Base-by-base conservation (phyloP, 2,329 filamentous ascomycete genomes). In the Alternaria hordeiaustralica region DNA sequence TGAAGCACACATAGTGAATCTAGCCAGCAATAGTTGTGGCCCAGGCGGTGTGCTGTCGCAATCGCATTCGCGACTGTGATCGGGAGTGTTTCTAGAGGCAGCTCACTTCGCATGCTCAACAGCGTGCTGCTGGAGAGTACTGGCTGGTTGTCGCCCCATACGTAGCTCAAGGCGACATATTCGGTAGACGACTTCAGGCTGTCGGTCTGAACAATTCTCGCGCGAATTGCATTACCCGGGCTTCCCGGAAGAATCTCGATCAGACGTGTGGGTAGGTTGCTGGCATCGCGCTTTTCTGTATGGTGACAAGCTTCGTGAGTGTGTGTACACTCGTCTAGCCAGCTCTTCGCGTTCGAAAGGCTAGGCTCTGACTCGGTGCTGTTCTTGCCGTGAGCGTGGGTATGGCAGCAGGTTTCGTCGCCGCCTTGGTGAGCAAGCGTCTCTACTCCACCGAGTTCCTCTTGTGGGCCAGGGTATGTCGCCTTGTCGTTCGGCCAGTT, bases 1-100 rank as follows among this genome's bases (percentile, higher is more conserved):
- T 80, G 78, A 2, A 76, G n/a, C 5, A 79, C 61, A 51, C 78
- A 80, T 9, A 80, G 75, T 1, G 71, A 72, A 58, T 80, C 78
- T 21, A 73, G 49, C 77, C 77, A 80, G 36, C 77, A 62, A 59
- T 79, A 80, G 11, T 74, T 70, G 60, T 71, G 70, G 47, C 77
- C 78, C 11, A 78, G 68, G 11, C 61, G 63, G 15, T 69, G 66
- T 5, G 72, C 69, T 25, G 72, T 67, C 26, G 66, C 46, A 45
- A 80, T 75, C 7, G 76, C 78, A 51, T 74, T 64, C 11, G 73
- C 68, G 26, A 79, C 58, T 30, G 67, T 59, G 6, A 57, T 56
- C 11, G 76, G 66, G 6, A 80, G 68, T 15, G 21, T n/a, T 9
- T 69, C 60, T 8, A 68, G 55, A 21, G 65, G 61, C 5, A 78